Evolutionary conservation across 495 filamentous ascomycete species (phyloP), one percentile per base, ranked within the genome.

Genomic region (Oleoguttula mirabilis): DNA sequence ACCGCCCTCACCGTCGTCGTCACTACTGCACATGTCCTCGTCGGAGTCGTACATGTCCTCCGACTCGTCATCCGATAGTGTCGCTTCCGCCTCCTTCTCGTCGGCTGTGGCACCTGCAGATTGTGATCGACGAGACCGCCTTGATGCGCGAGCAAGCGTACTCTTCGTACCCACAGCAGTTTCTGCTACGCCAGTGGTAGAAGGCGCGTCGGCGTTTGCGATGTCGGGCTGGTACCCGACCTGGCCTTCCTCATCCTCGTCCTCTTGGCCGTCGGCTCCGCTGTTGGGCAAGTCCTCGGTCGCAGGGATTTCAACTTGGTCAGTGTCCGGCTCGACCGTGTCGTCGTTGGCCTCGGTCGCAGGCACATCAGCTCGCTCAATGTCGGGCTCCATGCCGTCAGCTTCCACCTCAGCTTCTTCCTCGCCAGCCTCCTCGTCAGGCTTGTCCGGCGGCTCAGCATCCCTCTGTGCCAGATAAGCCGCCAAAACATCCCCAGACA

Each of bases 21-120:
- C 69, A 12, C 64, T 79, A 22, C 82, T 79, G 20, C 75, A 76
- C 60, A 82, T 72, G 48, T 88, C 82, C 53, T 87, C 52, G 21
- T 53, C 54, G 28, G 50, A 53, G 36, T 53, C 50, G 35, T 48
- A 79, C 88, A 94, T 94, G 45, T 88, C 83, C 5, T 82, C 78
- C 8, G 84, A 90, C 47, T 82, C 80, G 51, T 82, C 80, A 44
- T 84, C 80, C 54, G 79, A 62, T 28, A 85, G 62, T 21, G 72
- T 65, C 17, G 72, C 67, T 54, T 81, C 79, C 34, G 81, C 73
- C 43, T 88, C 77, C 19, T 88, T 77, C 19, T 84, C 83, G 4
- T 75, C 45, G 41, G 73, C 62, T 24, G 67, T 54, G 16, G 31
- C 2, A 35, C 14, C 20, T 3, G 4, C 19, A 14, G 24, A 8